A percentile compares a stretch with the other conserved stretches of the same genome.
phyloP scores from a whole-genome alignment of 768 basidiomycete genomes.

The Termitomyces sp. region DNA sequence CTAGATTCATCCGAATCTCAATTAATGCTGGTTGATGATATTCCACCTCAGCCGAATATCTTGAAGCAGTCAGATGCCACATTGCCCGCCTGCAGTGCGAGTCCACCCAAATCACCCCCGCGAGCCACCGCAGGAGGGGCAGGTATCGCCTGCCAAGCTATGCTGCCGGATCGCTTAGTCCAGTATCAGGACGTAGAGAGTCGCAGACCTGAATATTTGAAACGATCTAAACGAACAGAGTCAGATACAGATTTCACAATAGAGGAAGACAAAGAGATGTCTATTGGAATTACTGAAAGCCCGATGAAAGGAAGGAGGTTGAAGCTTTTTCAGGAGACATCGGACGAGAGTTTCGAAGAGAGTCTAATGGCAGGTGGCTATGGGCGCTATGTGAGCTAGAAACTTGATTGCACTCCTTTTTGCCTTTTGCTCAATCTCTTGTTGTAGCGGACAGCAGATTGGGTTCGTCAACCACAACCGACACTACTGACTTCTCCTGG shows the following conservation, averaged over 20 bases:
- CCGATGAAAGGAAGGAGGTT: slow-evolving; percentile 69
- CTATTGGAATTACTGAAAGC: slow-evolving; percentile 63
- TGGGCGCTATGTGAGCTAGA: slow-evolving; percentile 57
- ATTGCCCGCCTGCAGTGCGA: slow-evolving; percentile 6
- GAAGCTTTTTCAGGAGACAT: slow-evolving; percentile 76
- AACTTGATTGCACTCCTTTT: not conserved
- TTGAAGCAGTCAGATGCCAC: slow-evolving; percentile 1
- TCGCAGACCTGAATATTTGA: slow-evolving; percentile 68
- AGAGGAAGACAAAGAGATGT: slow-evolving; percentile 26
- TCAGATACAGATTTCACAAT: slow-evolving; percentile 35
- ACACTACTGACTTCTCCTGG: slow-evolving; percentile 35
- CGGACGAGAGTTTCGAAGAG: slow-evolving; percentile 82
- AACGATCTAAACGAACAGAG: slow-evolving; percentile 47
- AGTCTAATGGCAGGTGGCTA: slow-evolving; percentile 81
- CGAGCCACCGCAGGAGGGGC: slow-evolving; percentile 37
- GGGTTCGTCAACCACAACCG: slow-evolving; percentile 54
- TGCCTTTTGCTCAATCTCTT: slow-evolving; percentile 5
- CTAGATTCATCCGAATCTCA: slow-evolving; percentile 13
- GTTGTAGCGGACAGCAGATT: slow-evolving; percentile 52
- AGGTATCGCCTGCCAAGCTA: slow-evolving; percentile 46
- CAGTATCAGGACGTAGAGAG: slow-evolving; percentile 52
- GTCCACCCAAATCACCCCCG: slow-evolving; percentile 21
- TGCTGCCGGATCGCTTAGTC: slow-evolving; percentile 43
- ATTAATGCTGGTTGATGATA: slow-evolving; percentile 18
- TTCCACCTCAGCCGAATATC: slow-evolving; percentile 9